phyloP scores from a whole-genome alignment of 1,139 yeast species.

The Pichia sp. region DNA sequence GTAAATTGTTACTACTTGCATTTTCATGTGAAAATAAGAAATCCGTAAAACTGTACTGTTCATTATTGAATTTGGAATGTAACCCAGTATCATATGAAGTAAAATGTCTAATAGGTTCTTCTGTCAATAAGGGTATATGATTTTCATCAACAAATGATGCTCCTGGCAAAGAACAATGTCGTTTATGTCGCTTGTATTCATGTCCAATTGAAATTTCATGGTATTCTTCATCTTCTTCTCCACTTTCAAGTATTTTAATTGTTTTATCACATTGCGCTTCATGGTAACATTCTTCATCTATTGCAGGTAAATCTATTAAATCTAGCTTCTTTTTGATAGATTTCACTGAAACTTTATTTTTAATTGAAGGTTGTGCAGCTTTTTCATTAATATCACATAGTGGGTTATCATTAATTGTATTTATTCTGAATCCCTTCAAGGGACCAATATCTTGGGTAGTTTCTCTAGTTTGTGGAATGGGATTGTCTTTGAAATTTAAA shows the following conservation, averaged over 20 bases:
- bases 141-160: constrained; percentile 10
- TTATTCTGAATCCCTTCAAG: constrained; percentile 21
- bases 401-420: constrained; percentile 8
- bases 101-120: constrained; percentile 24
- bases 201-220: neutral
- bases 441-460: constrained; percentile 11
- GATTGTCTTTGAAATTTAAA: constrained; percentile 16
- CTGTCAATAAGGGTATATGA: neutral
- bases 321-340: constrained; percentile 5
- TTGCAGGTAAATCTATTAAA: constrained; percentile 13
- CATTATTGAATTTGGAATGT: constrained; percentile 8
- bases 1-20: constrained; percentile 6
- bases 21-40: constrained; percentile 5
- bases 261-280: too few species aligned
- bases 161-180: constrained; percentile 24
- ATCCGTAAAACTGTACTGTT: constrained; percentile 14
- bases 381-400: neutral
- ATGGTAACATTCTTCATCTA: constrained; percentile 9
- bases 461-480: neutral
- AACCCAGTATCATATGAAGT: constrained; percentile 28
- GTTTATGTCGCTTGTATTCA: constrained; percentile 9
- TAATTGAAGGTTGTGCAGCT: neutral
- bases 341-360: constrained; percentile 1
- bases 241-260: too few species aligned
- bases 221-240: neutral